phyloP scores from a whole-genome alignment of 352 stramenopile genomes.

The Pythium volutum region DNA sequence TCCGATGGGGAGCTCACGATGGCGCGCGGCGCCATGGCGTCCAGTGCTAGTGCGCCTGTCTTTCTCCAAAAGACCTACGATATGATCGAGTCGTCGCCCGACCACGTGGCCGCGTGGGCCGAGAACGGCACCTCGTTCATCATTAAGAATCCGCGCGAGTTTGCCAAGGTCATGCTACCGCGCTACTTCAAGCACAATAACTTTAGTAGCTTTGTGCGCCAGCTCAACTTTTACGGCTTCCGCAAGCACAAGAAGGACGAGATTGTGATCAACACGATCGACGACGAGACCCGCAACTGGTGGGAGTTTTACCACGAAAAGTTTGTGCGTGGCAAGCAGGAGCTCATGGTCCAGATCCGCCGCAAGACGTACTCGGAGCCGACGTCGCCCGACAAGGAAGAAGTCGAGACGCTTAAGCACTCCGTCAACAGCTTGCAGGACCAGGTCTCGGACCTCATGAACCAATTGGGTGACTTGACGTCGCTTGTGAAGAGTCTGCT shows the following conservation, averaged over 20 bases:
- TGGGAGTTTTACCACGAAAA: constrained; percentile 93
- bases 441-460: constrained; percentile 78
- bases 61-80: constrained; percentile 94
- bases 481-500: constrained; percentile 70
- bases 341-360: constrained; percentile 86
- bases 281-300: constrained; percentile 84
- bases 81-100: constrained; percentile 89
- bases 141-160: constrained; percentile 91
- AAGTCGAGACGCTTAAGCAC: constrained; percentile 73
- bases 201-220: constrained; percentile 91
- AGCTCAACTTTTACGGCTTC: constrained; percentile 95
- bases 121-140: constrained; percentile 85
- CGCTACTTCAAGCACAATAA: constrained; percentile 96
- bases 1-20: constrained; percentile 23
- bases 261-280: constrained; percentile 71
- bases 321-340: constrained; percentile 81
- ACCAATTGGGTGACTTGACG: constrained; percentile 68
- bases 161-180: constrained; percentile 88
- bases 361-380: constrained; percentile 88
- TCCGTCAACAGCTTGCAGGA: constrained; percentile 70
- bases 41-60: constrained; percentile 41
- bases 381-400: constrained; percentile 65
- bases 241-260: constrained; percentile 92
- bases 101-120: constrained; percentile 75
- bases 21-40: constrained; percentile 10